Conservation (phyloP, 2,329 filamentous ascomycete genomes). For the Fusarium mexicanum region DNA sequence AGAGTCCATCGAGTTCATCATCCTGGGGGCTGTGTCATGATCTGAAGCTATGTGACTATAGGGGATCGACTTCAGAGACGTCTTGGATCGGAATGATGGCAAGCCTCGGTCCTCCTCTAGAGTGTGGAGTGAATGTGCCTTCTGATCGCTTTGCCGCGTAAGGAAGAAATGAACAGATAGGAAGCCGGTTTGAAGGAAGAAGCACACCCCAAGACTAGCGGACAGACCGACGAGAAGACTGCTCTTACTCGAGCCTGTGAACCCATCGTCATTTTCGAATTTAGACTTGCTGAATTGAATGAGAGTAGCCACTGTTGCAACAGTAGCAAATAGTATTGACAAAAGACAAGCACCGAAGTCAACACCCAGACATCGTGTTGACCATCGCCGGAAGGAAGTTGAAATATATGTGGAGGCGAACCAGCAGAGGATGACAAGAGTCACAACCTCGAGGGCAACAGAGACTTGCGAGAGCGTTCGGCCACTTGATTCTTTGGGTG, state of each 20-base stretch:
- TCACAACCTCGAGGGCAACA: conserved; percentile 43
- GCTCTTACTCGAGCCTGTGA: conserved; percentile 32
- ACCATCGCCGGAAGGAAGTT: conserved; percentile 36
- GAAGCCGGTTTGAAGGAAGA: conserved; percentile 60
- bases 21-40: conserved; percentile 46
- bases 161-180: conserved; percentile 56
- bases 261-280: conserved; percentile 17
- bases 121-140: conserved; percentile 34
- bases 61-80: conserved; percentile 60
- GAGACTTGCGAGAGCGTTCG: conserved; percentile 41
- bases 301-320: conserved; percentile 56
- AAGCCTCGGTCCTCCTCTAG: conserved; percentile 36
- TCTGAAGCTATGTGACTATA: conserved; percentile 58
- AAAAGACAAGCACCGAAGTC: conserved; percentile 48
- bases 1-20: conserved; percentile 49
- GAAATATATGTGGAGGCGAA: conserved; percentile 49
- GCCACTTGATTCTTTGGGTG: conserved; percentile 35
- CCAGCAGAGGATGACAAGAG: conserved; percentile 41
- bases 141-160: conserved; percentile 42
- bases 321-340: conserved; percentile 56
- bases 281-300: conserved; percentile 48
- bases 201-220: conserved; percentile 56
- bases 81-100: conserved; percentile 39
- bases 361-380: conserved; percentile 36
- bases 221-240: conserved; percentile 57